These are phyloP conservation scores for Fusarium illudens DNA, from an alignment of 2,329 filamentous ascomycete species.

Conservation along the genomic window DNA sequence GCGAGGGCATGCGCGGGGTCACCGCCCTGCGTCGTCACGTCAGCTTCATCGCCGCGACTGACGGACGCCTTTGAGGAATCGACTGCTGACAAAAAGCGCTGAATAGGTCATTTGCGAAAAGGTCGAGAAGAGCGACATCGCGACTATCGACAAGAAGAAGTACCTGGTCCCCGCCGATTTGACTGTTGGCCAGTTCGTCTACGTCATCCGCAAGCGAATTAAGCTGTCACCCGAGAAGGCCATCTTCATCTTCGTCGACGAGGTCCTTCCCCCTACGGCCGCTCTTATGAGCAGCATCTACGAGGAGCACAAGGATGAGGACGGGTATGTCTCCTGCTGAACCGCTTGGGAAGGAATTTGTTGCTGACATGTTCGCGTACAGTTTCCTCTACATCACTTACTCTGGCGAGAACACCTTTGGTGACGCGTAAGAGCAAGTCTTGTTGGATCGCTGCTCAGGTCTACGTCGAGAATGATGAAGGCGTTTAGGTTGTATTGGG, in stretches of 20 bases:
- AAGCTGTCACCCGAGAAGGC: constrained; percentile 99
- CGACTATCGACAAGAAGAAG: constrained; percentile 99
- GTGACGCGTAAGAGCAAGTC: constrained; percentile 50
- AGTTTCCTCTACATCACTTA: constrained; percentile 99
- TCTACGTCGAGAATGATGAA: constrained; percentile 42
- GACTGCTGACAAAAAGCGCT: constrained; percentile 3
- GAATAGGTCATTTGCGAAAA: constrained; percentile 97
- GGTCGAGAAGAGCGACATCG: constrained; percentile 99
- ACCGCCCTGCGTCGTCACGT: constrained; percentile 20
- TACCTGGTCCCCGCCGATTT: constrained; percentile 97
- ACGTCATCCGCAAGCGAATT: constrained; percentile 99
- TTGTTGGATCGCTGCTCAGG: constrained; percentile 31
- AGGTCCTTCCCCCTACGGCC: constrained; percentile 94
- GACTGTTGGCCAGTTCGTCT: constrained; percentile 99
- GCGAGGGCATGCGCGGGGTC: constrained; percentile 25
- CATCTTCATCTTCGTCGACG: constrained; percentile 99
- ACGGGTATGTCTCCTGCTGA: constrained; percentile 60
- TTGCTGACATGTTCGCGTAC: constrained; percentile 32
- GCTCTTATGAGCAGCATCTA: constrained; percentile 99
- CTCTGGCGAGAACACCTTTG: constrained; percentile 99
- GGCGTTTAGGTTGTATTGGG: constrained; percentile 49
- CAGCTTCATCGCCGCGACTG: neutral
- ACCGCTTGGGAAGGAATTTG: neutral
- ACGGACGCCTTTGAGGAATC: neutral
- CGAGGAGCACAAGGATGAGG: constrained; percentile 94